A percentile compares a stretch with the other conserved stretches of the same genome.
These are phyloP conservation scores for Monilinia fructicola DNA, from an alignment of 2,329 filamentous ascomycete genomes.

Conservation along the genomic window DNA sequence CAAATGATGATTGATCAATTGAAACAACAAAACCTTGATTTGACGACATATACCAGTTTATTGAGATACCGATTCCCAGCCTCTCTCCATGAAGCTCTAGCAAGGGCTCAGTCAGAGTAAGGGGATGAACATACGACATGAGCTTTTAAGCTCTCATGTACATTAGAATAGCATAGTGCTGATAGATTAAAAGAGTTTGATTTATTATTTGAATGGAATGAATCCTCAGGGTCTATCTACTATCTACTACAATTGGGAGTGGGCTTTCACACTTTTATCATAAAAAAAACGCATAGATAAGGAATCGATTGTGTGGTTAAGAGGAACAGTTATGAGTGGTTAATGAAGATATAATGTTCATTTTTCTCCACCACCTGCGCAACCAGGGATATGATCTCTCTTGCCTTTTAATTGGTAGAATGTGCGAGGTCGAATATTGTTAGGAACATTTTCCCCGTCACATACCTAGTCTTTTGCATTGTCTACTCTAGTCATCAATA, in stretches of 20 bases:
- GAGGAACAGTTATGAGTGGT: neutral
- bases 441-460: neutral
- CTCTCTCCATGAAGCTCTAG: conserved; percentile 83
- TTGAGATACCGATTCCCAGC: conserved; percentile 87
- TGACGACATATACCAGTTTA: conserved; percentile 92
- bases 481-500: neutral
- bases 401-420: neutral
- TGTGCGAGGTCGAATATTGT: neutral
- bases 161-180: conserved; percentile 3
- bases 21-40: conserved; percentile 78
- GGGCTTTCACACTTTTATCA: conserved; percentile 2
- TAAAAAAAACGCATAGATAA: conserved; percentile 3
- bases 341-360: neutral
- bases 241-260: conserved; percentile 3
- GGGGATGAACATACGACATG: conserved; percentile 7
- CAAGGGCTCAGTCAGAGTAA: conserved; percentile 55
- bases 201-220: conserved; percentile 15
- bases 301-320: neutral
- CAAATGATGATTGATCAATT: conserved; percentile 67
- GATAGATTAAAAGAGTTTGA: conserved; percentile 9
- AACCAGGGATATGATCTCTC: neutral
- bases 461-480: neutral
- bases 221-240: conserved; percentile 5
- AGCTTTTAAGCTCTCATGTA: conserved; percentile 12
- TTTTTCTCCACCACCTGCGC: neutral